A percentile compares a stretch with the other conserved stretches of the same genome.
These are phyloP conservation scores for Labyrinthula sp. DNA, from an alignment of 352 stramenopile species.

Conservation along the genomic window DNA sequence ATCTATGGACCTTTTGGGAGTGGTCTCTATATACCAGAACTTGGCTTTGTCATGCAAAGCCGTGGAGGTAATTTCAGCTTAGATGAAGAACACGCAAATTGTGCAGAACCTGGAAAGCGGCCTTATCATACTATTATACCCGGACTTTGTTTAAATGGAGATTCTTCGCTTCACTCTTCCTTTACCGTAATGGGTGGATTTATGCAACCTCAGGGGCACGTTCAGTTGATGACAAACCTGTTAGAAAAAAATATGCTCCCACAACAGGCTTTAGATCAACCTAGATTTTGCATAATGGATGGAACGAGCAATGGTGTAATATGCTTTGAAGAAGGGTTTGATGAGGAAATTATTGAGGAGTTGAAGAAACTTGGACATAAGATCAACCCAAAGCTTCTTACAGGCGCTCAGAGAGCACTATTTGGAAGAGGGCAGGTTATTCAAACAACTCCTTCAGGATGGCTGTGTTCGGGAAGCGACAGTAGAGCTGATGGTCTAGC, in stretches of 20 bases:
- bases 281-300: conserved; percentile 72
- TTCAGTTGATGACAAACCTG: conserved; percentile 74
- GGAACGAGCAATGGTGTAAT: conserved; percentile 49
- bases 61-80: conserved; percentile 75
- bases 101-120: conserved; percentile 59
- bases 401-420: conserved; percentile 30
- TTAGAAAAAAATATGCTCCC: conserved; percentile 52
- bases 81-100: conserved; percentile 63
- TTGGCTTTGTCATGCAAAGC: conserved; percentile 88
- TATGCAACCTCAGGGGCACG: conserved; percentile 88
- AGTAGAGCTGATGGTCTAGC: conserved; percentile 72
- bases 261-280: conserved; percentile 67
- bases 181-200: conserved; percentile 58
- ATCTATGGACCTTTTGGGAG: conserved; percentile 91
- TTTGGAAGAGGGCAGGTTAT: conserved; percentile 65
- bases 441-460: conserved; percentile 48
- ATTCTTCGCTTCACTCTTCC: conserved; percentile 33
- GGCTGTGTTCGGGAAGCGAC: conserved; percentile 79
- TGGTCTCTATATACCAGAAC: conserved; percentile 64
- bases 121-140: conserved; percentile 97
- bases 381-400: conserved; percentile 30
- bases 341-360: conserved; percentile 43
- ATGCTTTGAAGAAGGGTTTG: conserved; percentile 55
- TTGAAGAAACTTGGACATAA: conserved; percentile 54
- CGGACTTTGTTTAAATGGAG: conserved; percentile 59